Percentiles rank a stretch among this genome's conserved stretches.
Evolutionary conservation across 768 basidiomycete genomes (phyloP).

Genomic region (Dentipellis sp.): DNA sequence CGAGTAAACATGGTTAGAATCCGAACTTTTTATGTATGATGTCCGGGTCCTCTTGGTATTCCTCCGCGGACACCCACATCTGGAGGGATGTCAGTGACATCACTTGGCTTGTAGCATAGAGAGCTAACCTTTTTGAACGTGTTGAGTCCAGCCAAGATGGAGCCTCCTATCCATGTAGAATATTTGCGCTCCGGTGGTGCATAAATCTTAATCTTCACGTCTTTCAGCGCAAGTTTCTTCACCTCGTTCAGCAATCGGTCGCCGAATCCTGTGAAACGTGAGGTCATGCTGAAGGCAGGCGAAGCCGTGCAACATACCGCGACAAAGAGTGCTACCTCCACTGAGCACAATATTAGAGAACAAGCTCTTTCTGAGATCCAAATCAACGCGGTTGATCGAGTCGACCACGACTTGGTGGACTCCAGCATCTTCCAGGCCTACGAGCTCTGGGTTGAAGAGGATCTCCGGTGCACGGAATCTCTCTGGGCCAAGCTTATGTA

Average conservation of each 20-base stretch:
- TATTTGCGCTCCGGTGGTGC: slow-evolving; percentile 99
- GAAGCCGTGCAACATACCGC: slow-evolving; percentile 44
- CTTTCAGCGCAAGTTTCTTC: slow-evolving; percentile 90
- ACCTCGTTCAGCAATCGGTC: slow-evolving; percentile 95
- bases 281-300: neutral
- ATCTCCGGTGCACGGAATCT: slow-evolving; percentile 97
- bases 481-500: slow-evolving; percentile 76
- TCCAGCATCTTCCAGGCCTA: slow-evolving; percentile 93
- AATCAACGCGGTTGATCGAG: slow-evolving; percentile 91
- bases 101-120: neutral
- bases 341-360: slow-evolving; percentile 96
- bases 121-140: slow-evolving; percentile 89
- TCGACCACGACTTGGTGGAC: slow-evolving; percentile 99
- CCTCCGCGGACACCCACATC: slow-evolving; percentile 99
- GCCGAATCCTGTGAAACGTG: slow-evolving; percentile 64
- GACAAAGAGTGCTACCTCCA: slow-evolving; percentile 92
- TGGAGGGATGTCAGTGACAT: slow-evolving; percentile 23
- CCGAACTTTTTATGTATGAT: slow-evolving; percentile 95
- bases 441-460: slow-evolving; percentile 92
- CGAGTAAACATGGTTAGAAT: slow-evolving; percentile 36
- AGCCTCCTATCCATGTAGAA: slow-evolving; percentile 95
- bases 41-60: slow-evolving; percentile 98
- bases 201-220: slow-evolving; percentile 98
- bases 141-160: slow-evolving; percentile 88
- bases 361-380: slow-evolving; percentile 90